Conservation (phyloP, 2,329 filamentous ascomycete genomes). For the Ophiostoma montium region DNA sequence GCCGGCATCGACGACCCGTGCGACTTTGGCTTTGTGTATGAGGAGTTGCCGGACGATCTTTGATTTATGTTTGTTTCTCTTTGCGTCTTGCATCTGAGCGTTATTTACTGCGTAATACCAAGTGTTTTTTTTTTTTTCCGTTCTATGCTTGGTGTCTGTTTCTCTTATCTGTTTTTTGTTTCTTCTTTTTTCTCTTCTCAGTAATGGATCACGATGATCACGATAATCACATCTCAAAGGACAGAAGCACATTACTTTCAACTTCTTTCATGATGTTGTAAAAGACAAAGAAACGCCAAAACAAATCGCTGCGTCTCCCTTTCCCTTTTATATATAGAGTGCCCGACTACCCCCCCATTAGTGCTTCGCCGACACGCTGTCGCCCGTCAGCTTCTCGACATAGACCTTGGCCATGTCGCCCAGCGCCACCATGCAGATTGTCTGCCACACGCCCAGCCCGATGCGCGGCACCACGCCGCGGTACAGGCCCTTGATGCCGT, state of each 20-base stretch:
- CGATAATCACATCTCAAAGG: too few relatives aligned
- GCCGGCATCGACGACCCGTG: not conserved
- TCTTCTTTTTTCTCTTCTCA: too few relatives aligned
- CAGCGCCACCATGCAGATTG: conserved; percentile 97
- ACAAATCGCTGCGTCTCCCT: too few relatives aligned
- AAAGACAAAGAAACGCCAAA: too few relatives aligned
- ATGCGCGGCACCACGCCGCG: conserved; percentile 89
- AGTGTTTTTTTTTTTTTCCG: too few relatives aligned
- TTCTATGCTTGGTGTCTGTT: too few relatives aligned
- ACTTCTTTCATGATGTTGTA: too few relatives aligned
- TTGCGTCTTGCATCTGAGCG: not conserved
- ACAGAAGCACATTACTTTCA: too few relatives aligned
- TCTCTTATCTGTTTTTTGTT: too few relatives aligned
- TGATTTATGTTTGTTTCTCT: not conserved
- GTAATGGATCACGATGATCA: not conserved
- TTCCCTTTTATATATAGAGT: too few relatives aligned
- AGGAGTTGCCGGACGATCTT: conserved; percentile 10
- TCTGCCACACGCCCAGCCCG: conserved; percentile 95
- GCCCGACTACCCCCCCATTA: too few relatives aligned
- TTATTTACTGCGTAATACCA: not conserved
- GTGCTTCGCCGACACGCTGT: conserved; percentile 52
- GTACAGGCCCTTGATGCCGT: conserved; percentile 86
- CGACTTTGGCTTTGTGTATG: conserved; percentile 15
- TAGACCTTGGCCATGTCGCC: conserved; percentile 74
- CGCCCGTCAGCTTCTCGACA: conserved; percentile 52